Percentiles rank a stretch among this genome's conserved stretches.
Conservation (phyloP, 306 rosid genomes). For the Prunus davidiana region DNA sequence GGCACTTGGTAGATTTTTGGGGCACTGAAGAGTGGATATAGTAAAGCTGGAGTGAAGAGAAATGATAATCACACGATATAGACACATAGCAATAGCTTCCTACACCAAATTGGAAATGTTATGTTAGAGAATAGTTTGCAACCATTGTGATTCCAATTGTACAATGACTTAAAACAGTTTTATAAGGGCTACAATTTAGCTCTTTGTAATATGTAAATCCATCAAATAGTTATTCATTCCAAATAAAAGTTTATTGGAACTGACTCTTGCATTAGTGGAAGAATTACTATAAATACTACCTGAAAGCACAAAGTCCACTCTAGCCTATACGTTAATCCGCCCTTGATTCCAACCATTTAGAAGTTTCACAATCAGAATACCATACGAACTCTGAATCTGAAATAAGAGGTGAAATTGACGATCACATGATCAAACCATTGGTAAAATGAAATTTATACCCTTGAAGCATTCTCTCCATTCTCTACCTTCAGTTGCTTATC, state of each 20-base stretch:
- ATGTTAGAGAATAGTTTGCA: slow-evolving; percentile 13
- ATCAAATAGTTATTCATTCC: not conserved
- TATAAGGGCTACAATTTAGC: not conserved
- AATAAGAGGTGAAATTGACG: no score
- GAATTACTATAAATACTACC: not conserved
- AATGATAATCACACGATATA: not conserved
- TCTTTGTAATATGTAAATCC: not conserved
- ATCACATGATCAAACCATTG: no score
- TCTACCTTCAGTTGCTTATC: no score
- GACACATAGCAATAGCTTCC: slow-evolving; percentile 8
- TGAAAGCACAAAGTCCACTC: no score
- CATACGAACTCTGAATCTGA: no score
- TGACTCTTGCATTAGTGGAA: not conserved
- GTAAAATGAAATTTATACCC: no score
- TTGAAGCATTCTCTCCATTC: no score
- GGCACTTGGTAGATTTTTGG: not conserved
- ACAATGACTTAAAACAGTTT: slow-evolving; percentile 1
- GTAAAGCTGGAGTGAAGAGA: not conserved
- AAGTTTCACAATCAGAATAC: no score
- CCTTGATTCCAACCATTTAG: no score
- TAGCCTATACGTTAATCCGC: no score
- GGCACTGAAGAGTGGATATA: not conserved
- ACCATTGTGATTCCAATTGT: slow-evolving; percentile 7
- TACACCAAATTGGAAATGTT: not conserved
- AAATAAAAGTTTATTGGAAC: not conserved